These are phyloP conservation scores for Arthroderma sp. DNA, from an alignment of 2,329 filamentous ascomycete species.

Conservation along the genomic window DNA sequence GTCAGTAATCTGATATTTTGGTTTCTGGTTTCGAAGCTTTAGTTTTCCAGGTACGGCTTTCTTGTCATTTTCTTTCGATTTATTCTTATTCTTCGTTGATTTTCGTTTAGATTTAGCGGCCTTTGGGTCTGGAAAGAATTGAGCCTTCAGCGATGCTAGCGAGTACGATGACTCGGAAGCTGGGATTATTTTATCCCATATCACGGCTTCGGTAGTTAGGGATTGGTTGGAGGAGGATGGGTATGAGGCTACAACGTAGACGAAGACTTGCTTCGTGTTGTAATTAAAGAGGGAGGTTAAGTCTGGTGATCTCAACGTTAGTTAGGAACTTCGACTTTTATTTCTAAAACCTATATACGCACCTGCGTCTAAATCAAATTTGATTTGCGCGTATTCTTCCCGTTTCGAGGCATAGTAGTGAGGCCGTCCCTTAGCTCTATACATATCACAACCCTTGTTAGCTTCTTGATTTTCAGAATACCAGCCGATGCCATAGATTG, in stretches of 20 bases:
- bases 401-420: conserved; percentile 89
- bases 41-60: conserved; percentile 48
- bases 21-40: conserved; percentile 68
- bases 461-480: background rate
- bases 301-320: conserved; percentile 39
- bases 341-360: conserved; percentile 12
- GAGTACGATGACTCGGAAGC: conserved; percentile 40
- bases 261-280: conserved; percentile 98
- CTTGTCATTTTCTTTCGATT: conserved; percentile 14
- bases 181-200: conserved; percentile 65
- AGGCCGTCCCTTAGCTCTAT: conserved; percentile 75
- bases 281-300: conserved; percentile 88
- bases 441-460: background rate
- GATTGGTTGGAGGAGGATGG: conserved; percentile 33
- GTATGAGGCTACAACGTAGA: conserved; percentile 79
- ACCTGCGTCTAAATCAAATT: conserved; percentile 79
- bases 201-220: conserved; percentile 24
- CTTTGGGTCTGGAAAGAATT: conserved; percentile 23
- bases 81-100: conserved; percentile 7
- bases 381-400: conserved; percentile 91
- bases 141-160: conserved; percentile 27
- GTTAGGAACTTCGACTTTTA: background rate
- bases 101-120: conserved; percentile 18
- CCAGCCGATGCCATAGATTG: background rate
- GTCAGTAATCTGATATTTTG: conserved; percentile 96